Percentiles rank a stretch among this genome's conserved stretches.
Evolutionary conservation across 2,329 filamentous ascomycete genomes (phyloP).

Genomic region (Aspergillus aculeatinus): DNA sequence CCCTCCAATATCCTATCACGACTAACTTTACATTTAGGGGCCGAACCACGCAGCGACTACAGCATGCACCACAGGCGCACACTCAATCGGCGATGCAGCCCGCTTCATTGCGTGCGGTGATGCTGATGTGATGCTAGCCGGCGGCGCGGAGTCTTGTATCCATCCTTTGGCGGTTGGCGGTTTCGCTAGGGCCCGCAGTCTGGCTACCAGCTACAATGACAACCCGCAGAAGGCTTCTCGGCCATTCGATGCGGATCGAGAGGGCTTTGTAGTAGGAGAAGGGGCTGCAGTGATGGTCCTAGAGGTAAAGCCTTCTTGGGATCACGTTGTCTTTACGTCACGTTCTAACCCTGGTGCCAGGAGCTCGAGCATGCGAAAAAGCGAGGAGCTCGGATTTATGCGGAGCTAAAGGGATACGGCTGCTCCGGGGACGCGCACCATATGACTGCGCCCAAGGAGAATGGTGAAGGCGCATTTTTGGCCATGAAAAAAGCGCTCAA

Average conservation of each 20-base stretch:
- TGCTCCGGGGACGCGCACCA: conserved; percentile 88
- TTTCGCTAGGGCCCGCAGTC: conserved; percentile 81
- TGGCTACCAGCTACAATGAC: conserved; percentile 79
- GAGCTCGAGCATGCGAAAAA: conserved; percentile 83
- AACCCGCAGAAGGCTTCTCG: conserved; percentile 70
- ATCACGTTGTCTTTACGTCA: background rate
- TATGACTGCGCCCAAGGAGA: conserved; percentile 83
- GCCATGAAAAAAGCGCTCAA: conserved; percentile 83
- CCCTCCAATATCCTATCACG: conserved; percentile 14
- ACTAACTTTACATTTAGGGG: conserved; percentile 51
- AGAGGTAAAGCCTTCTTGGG: conserved; percentile 53
- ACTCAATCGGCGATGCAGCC: conserved; percentile 92
- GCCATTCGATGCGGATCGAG: conserved; percentile 77
- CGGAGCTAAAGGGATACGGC: conserved; percentile 85
- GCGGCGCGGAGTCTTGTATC: conserved; percentile 91
- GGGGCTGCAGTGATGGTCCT: conserved; percentile 84
- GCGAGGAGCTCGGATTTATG: conserved; percentile 79
- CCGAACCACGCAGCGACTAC: conserved; percentile 93
- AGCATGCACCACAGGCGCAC: conserved; percentile 92
- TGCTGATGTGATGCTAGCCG: conserved; percentile 94
- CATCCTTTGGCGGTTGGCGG: conserved; percentile 91
- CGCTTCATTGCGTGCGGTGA: conserved; percentile 89
- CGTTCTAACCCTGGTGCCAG: conserved; percentile 30
- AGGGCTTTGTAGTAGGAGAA: conserved; percentile 90
- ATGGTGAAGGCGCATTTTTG: conserved; percentile 76